phyloP scores from a whole-genome alignment of 139 green algal species.

The Gonium pectorale region DNA sequence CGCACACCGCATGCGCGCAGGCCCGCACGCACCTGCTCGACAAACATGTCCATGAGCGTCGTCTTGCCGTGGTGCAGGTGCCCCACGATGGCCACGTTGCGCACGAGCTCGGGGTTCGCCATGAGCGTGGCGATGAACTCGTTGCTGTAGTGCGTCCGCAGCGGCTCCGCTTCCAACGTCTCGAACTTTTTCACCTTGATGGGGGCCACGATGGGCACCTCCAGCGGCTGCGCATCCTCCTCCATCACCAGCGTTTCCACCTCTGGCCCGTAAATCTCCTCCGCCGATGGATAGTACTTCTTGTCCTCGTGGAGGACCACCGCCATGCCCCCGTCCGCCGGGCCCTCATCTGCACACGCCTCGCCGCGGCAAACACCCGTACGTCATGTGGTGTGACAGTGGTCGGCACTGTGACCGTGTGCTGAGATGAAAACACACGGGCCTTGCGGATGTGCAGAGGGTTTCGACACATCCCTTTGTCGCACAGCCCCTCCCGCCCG shows the following conservation, averaged over 20 bases:
- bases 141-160: conserved; percentile 71
- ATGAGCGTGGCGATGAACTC: conserved; percentile 90
- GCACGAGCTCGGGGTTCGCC: conserved; percentile 87
- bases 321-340: conserved; percentile 59
- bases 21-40: conserved; percentile 86
- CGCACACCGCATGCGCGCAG: too few relatives aligned
- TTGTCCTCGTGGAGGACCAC: conserved; percentile 98
- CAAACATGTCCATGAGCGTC: conserved; percentile 96
- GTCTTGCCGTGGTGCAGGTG: conserved; percentile 99
- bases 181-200: conserved; percentile 77
- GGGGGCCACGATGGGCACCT: conserved; percentile 97
- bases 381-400: neutral
- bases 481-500: too few relatives aligned
- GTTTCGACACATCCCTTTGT: too few relatives aligned
- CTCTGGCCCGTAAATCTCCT: conserved; percentile 93
- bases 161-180: conserved; percentile 66
- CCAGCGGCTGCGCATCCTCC: conserved; percentile 97
- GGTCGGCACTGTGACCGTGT: too few relatives aligned
- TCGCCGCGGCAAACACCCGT: neutral
- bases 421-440: too few relatives aligned
- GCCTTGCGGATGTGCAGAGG: too few relatives aligned
- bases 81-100: conserved; percentile 93
- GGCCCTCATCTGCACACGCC: conserved; percentile 66
- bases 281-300: conserved; percentile 98
- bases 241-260: conserved; percentile 95